Percentiles rank a stretch among this genome's conserved stretches.
Conservation (phyloP, 495 filamentous ascomycete species). For the Penicillium argentinense region DNA sequence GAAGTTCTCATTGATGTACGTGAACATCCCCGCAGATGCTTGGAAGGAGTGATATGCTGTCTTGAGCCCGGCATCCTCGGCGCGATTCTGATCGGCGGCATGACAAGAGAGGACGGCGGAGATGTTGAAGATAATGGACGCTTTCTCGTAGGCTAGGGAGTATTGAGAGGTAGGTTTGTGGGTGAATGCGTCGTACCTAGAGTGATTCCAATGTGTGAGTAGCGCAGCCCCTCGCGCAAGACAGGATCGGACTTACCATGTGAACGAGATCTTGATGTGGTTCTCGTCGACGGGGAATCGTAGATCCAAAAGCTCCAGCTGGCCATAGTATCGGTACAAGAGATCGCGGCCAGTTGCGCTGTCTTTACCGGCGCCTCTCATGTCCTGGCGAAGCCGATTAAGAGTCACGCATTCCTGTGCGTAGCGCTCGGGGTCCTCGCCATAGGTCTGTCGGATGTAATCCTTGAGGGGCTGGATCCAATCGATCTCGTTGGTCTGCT, state of each 20-base stretch:
- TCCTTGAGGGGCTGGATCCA: slow-evolving; percentile 92
- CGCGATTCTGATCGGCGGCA: slow-evolving; percentile 88
- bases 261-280: slow-evolving; percentile 98
- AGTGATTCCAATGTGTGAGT: not conserved
- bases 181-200: slow-evolving; percentile 97
- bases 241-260: no score
- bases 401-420: slow-evolving; percentile 91
- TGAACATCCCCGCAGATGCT: slow-evolving; percentile 98
- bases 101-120: slow-evolving; percentile 96
- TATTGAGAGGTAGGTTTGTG: slow-evolving; percentile 95
- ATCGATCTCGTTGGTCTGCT: slow-evolving; percentile 99
- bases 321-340: slow-evolving; percentile 95
- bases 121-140: slow-evolving; percentile 99
- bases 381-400: slow-evolving; percentile 96
- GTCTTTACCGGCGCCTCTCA: slow-evolving; percentile 96
- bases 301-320: slow-evolving; percentile 90
- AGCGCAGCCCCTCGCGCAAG: no score
- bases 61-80: slow-evolving; percentile 89
- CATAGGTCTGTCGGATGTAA: slow-evolving; percentile 91
- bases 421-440: slow-evolving; percentile 94
- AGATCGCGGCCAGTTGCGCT: slow-evolving; percentile 92
- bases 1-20: slow-evolving; percentile 99
- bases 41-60: slow-evolving; percentile 98
- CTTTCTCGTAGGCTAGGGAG: slow-evolving; percentile 96
- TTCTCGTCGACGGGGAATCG: slow-evolving; percentile 97